Conservation (phyloP, 2,329 filamentous ascomycete genomes). For the Venturia carpophila region DNA sequence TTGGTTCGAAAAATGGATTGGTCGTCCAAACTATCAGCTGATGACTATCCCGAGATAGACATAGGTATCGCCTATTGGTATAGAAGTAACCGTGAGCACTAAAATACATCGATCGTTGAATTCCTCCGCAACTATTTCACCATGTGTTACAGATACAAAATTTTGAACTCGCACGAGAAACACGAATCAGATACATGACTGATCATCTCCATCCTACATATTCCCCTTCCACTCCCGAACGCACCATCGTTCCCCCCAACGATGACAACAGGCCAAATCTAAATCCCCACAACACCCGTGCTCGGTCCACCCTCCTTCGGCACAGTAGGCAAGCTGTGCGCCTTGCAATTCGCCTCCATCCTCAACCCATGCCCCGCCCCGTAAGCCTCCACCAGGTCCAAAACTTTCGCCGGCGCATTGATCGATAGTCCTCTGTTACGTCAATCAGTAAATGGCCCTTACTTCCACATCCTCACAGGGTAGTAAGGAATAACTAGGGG, state of each 20-base stretch:
- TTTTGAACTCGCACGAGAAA: no score
- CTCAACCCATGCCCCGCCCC: background rate
- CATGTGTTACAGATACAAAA: no score
- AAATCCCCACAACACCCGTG: background rate
- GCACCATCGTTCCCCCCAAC: background rate
- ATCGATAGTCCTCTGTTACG: background rate
- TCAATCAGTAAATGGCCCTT: no score
- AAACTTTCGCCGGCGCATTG: background rate
- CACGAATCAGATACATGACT: no score
- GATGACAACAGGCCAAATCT: background rate
- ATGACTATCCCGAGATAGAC: background rate
- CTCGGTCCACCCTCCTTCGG: background rate
- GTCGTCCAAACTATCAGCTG: background rate
- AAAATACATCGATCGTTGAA: no score
- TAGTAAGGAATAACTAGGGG: no score
- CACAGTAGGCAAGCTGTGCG: background rate
- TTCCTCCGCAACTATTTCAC: no score
- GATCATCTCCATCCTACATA: background rate
- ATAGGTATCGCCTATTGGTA: no score
- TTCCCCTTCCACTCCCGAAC: background rate
- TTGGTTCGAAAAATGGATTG: background rate
- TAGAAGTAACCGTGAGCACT: no score
- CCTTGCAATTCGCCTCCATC: constrained; percentile 5
- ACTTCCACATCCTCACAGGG: no score
- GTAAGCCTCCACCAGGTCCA: background rate